Conservation (phyloP, 1,139 yeast species). For the Pichia sp. region DNA sequence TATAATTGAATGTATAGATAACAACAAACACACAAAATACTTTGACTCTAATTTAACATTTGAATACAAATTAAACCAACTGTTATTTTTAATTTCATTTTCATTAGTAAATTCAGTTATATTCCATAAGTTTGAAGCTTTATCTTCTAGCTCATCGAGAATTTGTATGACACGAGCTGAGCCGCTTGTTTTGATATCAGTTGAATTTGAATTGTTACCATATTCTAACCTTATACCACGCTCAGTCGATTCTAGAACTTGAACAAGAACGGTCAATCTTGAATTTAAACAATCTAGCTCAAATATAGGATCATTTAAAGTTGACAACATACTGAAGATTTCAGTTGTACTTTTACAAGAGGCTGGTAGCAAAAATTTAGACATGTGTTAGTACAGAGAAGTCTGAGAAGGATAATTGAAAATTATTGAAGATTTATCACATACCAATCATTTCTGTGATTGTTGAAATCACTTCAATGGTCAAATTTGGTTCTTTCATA, state of each 20-base stretch:
- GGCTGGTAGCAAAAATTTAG: not conserved
- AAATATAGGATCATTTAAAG: constrained; percentile 6
- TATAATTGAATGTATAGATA: constrained; percentile 24
- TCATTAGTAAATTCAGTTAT: constrained; percentile 15
- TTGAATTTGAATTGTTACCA: not conserved
- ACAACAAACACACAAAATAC: constrained; percentile 24
- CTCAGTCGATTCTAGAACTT: constrained; percentile 16
- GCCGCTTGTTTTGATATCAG: not conserved
- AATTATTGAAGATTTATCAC: too few species aligned
- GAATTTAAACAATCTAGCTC: constrained; percentile 15
- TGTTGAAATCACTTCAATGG: constrained; percentile 7
- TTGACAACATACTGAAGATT: not conserved
- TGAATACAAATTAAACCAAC: constrained; percentile 2
- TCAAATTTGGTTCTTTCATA: constrained; percentile 3
- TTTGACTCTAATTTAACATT: constrained; percentile 1
- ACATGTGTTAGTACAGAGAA: not conserved
- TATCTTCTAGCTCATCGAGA: constrained; percentile 14
- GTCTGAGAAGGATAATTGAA: too few species aligned
- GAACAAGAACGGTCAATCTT: constrained; percentile 13
- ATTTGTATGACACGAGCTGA: constrained; percentile 3
- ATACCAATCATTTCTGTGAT: constrained; percentile 7
- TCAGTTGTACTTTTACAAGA: not conserved
- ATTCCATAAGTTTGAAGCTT: constrained; percentile 30
- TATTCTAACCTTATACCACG: constrained; percentile 8
- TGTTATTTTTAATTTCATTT: not conserved